Evolutionary conservation across 2,329 filamentous ascomycete genomes (phyloP).

Genomic region (Aspergillus sp.): DNA sequence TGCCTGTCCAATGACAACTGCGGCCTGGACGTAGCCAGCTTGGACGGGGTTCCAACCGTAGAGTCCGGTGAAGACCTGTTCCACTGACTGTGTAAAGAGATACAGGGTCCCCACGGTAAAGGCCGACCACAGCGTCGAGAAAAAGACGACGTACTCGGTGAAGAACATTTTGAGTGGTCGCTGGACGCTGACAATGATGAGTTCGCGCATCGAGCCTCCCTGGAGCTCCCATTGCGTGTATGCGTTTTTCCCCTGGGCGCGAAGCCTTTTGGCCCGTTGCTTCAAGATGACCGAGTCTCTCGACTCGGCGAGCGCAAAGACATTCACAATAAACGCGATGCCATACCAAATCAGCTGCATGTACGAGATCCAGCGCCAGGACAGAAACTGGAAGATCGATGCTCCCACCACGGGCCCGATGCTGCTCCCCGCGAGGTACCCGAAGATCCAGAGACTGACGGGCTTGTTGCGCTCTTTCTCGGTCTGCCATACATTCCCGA

Average conservation of each 20-base stretch:
- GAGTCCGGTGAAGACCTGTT: constrained; percentile 38
- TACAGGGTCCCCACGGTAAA: constrained; percentile 45
- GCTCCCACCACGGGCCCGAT: constrained; percentile 46
- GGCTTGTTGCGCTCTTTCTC: constrained; percentile 34
- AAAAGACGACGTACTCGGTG: constrained; percentile 43
- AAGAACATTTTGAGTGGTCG: constrained; percentile 36
- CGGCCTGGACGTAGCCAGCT: constrained; percentile 39
- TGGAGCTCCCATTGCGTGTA: constrained; percentile 36
- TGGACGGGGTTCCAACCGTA: constrained; percentile 26
- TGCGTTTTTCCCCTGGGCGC: constrained; percentile 27
- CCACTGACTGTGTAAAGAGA: constrained; percentile 41
- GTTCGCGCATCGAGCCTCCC: constrained; percentile 25
- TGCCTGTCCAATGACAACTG: constrained; percentile 41
- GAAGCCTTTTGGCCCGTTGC: constrained; percentile 33
- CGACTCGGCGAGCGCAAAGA: constrained; percentile 39
- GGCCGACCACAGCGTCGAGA: constrained; percentile 42
- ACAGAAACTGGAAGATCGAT: constrained; percentile 26
- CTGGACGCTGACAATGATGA: constrained; percentile 34
- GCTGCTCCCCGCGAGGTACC: constrained; percentile 39
- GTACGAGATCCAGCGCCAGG: constrained; percentile 41
- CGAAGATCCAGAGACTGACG: constrained; percentile 42
- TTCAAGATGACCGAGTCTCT: constrained; percentile 40
- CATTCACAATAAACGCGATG: constrained; percentile 36
- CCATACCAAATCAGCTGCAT: constrained; percentile 40
- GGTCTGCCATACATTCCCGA: constrained; percentile 33